phyloP scores from a whole-genome alignment of 2,329 filamentous ascomycete species.

The Alternaria brassicae region DNA sequence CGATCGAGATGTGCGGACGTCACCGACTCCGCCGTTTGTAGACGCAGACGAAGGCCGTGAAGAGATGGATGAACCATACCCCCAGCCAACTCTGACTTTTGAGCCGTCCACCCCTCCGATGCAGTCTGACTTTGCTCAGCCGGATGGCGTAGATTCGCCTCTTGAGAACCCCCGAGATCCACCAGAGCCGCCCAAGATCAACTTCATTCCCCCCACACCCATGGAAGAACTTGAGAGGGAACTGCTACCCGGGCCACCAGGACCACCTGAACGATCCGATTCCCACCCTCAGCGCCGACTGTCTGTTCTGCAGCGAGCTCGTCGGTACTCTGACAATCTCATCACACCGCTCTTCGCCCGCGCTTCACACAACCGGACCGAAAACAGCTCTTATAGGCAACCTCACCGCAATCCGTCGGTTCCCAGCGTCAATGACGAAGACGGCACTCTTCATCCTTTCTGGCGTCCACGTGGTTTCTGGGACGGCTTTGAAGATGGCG shows the following conservation, averaged over 20 bases:
- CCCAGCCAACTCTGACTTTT: slow-evolving; percentile 40
- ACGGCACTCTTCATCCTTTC: slow-evolving; percentile 64
- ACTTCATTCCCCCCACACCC: slow-evolving; percentile 64
- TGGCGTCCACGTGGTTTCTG: slow-evolving; percentile 70
- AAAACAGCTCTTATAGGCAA: slow-evolving; percentile 29
- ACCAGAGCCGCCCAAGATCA: slow-evolving; percentile 63
- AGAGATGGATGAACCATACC: slow-evolving; percentile 12
- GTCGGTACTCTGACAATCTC: slow-evolving; percentile 56
- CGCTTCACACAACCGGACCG: slow-evolving; percentile 33
- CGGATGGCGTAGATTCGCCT: slow-evolving; percentile 60
- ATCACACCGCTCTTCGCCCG: slow-evolving; percentile 52
- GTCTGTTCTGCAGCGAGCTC: slow-evolving; percentile 53
- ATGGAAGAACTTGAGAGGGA: slow-evolving; percentile 55
- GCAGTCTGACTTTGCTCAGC: slow-evolving; percentile 33
- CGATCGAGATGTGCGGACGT: slow-evolving; percentile 23
- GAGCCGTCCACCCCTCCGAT: slow-evolving; percentile 49
- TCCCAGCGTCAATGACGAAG: slow-evolving; percentile 45
- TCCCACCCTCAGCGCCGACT: slow-evolving; percentile 48
- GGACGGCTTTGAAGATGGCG: slow-evolving; percentile 60
- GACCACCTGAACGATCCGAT: slow-evolving; percentile 41
- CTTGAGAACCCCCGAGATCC: slow-evolving; percentile 65
- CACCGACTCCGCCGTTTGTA: slow-evolving; percentile 37
- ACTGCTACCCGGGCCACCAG: slow-evolving; percentile 41
- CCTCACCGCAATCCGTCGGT: slow-evolving; percentile 31
- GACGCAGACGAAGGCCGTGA: slow-evolving; percentile 27